Base-by-base conservation (phyloP, 2,329 filamentous ascomycete species). In the Chaetomium strumarium region DNA sequence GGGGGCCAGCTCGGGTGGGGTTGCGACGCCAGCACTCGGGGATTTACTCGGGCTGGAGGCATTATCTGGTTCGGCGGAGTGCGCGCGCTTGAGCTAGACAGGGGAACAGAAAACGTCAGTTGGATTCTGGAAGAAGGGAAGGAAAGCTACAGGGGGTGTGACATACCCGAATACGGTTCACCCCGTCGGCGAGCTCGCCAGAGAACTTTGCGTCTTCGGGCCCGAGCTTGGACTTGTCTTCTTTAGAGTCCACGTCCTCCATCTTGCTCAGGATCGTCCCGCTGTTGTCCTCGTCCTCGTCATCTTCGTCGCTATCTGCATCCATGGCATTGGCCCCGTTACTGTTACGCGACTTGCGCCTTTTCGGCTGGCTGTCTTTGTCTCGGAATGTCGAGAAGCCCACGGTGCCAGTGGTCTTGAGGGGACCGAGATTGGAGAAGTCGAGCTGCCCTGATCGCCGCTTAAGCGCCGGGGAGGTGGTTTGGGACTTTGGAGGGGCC, bases 361-460 rank as follows among this genome's bases (percentile, higher is more conserved):
- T 72, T 3, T 75, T 67, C 1, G 75, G 72, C 49, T 81, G 77
- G 14, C 76, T 70, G 38, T 81, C 77, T 52, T 78, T 76, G 58
- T 95, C 90, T 49, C 92, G 83, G 73, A 96, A 96, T 13, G 88
- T 82, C 3, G 90, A 85, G 67, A 96, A 97, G 34, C 91, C 91
- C 44, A 95, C 88, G 0, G 90, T 92, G 24, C 91, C 90, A n/a
- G 83, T 82, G 2, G 88, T 79, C 67, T 95, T 95, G 19, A 97
- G 75, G 0, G 91, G 90, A 2, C 86, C 87, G 10, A 97, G 78
- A 52, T 80, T 90, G 13, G 88, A 85, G 64, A 97, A 92, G 70
- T 96, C 90, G 1, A 91, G 79, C 61, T 90, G 87, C 8, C 85
- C 79, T 3, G 90, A 95, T 62, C 90, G 85, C 62, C 91, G 80